phyloP scores from a whole-genome alignment of 345 rosid genomes.

The Pistacia vera region DNA sequence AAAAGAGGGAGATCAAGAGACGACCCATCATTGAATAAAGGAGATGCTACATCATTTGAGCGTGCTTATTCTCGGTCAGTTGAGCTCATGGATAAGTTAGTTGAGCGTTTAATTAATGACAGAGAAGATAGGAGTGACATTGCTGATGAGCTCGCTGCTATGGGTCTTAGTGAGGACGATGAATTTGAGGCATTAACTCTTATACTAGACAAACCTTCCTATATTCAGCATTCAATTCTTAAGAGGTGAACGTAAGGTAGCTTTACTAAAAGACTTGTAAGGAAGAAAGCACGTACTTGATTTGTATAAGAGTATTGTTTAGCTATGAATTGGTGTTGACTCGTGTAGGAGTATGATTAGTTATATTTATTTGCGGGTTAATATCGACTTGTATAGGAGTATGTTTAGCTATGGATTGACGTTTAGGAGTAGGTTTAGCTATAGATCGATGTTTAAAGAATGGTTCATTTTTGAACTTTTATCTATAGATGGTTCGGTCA shows the following conservation, averaged over 20 bases:
- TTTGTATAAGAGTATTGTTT: too few relatives aligned
- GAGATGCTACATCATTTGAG: neutral
- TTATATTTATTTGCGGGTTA: too few relatives aligned
- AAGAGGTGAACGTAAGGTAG: neutral
- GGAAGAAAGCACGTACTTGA: neutral
- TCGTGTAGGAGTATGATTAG: too few relatives aligned
- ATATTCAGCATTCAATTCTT: neutral
- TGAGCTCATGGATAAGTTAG: neutral
- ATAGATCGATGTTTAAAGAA: too few relatives aligned
- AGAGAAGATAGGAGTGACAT: constrained; percentile 13
- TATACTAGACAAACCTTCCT: neutral
- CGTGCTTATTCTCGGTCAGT: neutral
- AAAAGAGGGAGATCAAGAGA: neutral
- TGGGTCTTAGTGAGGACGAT: neutral
- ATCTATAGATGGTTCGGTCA: too few relatives aligned
- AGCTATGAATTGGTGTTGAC: too few relatives aligned
- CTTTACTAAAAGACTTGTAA: neutral
- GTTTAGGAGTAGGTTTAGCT: too few relatives aligned
- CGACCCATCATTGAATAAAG: neutral
- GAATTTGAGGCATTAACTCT: neutral
- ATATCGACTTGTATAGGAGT: too few relatives aligned
- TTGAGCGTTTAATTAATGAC: neutral
- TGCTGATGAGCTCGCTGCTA: neutral
- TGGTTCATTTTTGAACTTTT: too few relatives aligned
- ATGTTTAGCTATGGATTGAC: too few relatives aligned